phyloP scores from a whole-genome alignment of 768 basidiomycete species.

The Boletus rubescentipes region DNA sequence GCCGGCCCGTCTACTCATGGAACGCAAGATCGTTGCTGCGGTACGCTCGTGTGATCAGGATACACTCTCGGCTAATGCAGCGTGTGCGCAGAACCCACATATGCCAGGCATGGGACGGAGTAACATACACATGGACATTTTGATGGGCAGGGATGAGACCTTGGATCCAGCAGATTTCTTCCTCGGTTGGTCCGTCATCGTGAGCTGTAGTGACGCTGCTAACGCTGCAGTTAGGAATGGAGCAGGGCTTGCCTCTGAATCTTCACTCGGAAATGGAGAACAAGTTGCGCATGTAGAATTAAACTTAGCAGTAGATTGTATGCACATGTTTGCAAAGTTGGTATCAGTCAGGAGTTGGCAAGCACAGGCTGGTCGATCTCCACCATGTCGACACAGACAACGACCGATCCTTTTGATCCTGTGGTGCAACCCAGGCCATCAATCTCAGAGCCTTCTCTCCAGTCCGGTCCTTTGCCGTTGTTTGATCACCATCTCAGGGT shows the following conservation, averaged over 20 bases:
- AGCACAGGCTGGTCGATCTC: not conserved
- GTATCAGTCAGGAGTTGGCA: not conserved
- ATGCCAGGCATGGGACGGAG: slow-evolving; percentile 63
- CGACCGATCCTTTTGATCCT: slow-evolving; percentile 26
- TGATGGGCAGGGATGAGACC: slow-evolving; percentile 89
- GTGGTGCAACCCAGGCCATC: slow-evolving; percentile 23
- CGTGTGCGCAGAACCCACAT: slow-evolving; percentile 53
- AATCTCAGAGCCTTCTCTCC: slow-evolving; percentile 26
- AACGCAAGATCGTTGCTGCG: slow-evolving; percentile 77
- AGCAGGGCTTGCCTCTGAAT: slow-evolving; percentile 48
- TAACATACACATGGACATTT: slow-evolving; percentile 88
- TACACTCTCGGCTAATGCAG: not conserved
- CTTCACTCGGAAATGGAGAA: slow-evolving; percentile 70
- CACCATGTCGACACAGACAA: slow-evolving; percentile 20
- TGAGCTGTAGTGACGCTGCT: slow-evolving; percentile 1
- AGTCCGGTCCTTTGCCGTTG: slow-evolving; percentile 58
- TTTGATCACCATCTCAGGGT: slow-evolving; percentile 73
- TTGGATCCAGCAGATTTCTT: slow-evolving; percentile 82
- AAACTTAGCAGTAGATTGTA: slow-evolving; percentile 13
- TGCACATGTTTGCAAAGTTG: slow-evolving; percentile 25
- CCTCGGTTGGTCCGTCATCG: slow-evolving; percentile 49
- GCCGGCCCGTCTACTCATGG: slow-evolving; percentile 91
- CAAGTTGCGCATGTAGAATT: slow-evolving; percentile 44
- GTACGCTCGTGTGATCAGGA: slow-evolving; percentile 39
- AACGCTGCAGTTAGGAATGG: slow-evolving; percentile 45